A percentile compares a stretch with the other conserved stretches of the same genome.
These are phyloP conservation scores for Tanacetum coccineum DNA, from an alignment of 129 eudicot genomes.

Conservation along the genomic window DNA sequence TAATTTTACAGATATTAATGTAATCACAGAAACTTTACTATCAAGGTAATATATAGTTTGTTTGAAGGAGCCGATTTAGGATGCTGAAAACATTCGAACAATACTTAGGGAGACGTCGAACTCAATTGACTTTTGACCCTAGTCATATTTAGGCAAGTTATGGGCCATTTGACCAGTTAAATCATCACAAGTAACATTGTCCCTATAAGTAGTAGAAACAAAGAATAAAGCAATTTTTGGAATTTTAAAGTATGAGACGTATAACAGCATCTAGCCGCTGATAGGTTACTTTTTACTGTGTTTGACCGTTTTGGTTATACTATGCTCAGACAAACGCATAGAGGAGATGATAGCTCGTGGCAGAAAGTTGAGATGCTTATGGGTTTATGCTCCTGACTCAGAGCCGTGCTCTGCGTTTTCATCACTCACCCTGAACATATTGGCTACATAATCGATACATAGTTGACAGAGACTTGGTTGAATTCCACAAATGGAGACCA, in stretches of 20 bases:
- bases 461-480: constrained; percentile 66
- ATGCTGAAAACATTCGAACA: too few relatives aligned
- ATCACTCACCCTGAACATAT: constrained; percentile 84
- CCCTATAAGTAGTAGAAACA: neutral
- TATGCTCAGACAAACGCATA: constrained; percentile 49
- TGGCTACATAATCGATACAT: constrained; percentile 89
- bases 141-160: too few relatives aligned
- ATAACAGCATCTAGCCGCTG: neutral
- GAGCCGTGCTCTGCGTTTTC: constrained; percentile 83
- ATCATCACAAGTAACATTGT: too few relatives aligned
- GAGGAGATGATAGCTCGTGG: constrained; percentile 85
- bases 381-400: constrained; percentile 75
- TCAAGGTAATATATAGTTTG: too few relatives aligned
- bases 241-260: neutral
- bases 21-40: too few relatives aligned
- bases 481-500: constrained; percentile 73
- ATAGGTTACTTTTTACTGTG: neutral
- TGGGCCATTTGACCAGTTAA: too few relatives aligned
- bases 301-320: neutral
- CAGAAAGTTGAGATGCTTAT: constrained; percentile 74
- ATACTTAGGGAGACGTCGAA: too few relatives aligned
- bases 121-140: too few relatives aligned
- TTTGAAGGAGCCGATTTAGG: too few relatives aligned
- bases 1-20: too few relatives aligned
- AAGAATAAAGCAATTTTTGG: neutral